Percentiles rank a stretch among this genome's conserved stretches.
Conservation (phyloP, 1,284 basidiomycete species). For the Cutaneotrichosporon arboriforme region DNA sequence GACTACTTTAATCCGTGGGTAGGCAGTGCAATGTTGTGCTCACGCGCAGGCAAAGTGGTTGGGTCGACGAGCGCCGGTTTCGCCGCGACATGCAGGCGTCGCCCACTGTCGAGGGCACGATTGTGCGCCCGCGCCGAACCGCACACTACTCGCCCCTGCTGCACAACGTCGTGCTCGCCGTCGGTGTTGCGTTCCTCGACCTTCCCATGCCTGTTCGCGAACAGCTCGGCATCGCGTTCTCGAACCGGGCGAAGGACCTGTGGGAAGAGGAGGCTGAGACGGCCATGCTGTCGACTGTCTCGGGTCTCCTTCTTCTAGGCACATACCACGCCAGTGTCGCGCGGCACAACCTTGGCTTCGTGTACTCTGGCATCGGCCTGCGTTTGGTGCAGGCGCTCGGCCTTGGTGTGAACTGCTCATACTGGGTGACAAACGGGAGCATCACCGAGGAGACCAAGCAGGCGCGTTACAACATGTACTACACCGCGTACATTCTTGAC, state of each 20-base stretch:
- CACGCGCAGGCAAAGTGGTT: constrained; percentile 19
- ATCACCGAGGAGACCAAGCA: constrained; percentile 25
- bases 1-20: constrained; percentile 23
- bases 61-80: constrained; percentile 24
- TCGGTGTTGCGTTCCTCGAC: constrained; percentile 16
- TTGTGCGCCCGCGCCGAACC: constrained; percentile 17
- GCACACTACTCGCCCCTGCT: constrained; percentile 49
- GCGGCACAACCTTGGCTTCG: constrained; percentile 25
- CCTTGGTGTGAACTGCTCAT: constrained; percentile 29
- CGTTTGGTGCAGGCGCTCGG: constrained; percentile 26
- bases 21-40: not conserved
- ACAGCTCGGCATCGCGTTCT: constrained; percentile 18
- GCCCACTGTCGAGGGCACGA: constrained; percentile 4
- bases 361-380: constrained; percentile 23
- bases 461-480: constrained; percentile 28
- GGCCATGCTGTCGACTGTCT: constrained; percentile 31
- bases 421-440: constrained; percentile 27
- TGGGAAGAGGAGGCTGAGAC: constrained; percentile 33
- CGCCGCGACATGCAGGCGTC: constrained; percentile 12
- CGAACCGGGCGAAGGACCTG: constrained; percentile 21
- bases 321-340: constrained; percentile 24
- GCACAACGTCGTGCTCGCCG: constrained; percentile 67
- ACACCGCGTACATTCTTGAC: constrained; percentile 25
- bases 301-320: constrained; percentile 32
- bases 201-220: constrained; percentile 6